Conservation (phyloP, 257 asterid genomes). For the Phtheirospermum japonicum region DNA sequence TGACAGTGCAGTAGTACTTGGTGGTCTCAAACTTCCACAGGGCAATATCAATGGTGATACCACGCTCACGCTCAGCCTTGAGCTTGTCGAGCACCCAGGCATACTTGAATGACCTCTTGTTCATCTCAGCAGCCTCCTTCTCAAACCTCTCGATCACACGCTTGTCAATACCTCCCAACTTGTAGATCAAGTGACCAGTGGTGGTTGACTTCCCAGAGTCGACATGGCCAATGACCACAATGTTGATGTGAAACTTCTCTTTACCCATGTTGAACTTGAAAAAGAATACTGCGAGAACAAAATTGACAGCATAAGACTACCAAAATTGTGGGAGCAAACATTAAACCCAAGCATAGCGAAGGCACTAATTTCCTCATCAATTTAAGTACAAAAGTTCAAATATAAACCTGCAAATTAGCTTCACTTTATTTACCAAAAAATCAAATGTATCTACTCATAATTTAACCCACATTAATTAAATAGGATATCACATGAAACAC, state of each 20-base stretch:
- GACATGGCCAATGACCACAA: slow-evolving; percentile 65
- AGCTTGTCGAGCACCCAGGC: slow-evolving; percentile 94
- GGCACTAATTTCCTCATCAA: too few relatives aligned
- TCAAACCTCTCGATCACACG: slow-evolving; percentile 74
- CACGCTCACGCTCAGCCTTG: slow-evolving; percentile 91
- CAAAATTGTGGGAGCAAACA: not conserved
- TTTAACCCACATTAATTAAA: too few relatives aligned
- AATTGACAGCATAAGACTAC: not conserved
- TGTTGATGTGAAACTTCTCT: slow-evolving; percentile 54
- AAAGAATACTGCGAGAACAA: slow-evolving; percentile 1
- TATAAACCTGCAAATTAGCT: too few relatives aligned
- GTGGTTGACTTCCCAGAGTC: slow-evolving; percentile 70
- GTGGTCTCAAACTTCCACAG: slow-evolving; percentile 90
- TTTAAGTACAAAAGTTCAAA: too few relatives aligned
- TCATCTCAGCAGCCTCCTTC: slow-evolving; percentile 91
- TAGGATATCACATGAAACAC: too few relatives aligned
- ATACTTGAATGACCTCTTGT: slow-evolving; percentile 84
- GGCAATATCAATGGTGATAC: slow-evolving; percentile 83
- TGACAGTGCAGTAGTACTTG: slow-evolving; percentile 84
- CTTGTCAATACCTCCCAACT: slow-evolving; percentile 70
- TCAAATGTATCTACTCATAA: too few relatives aligned
- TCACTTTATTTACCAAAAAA: too few relatives aligned
- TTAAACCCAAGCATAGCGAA: not conserved
- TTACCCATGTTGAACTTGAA: slow-evolving; percentile 40
- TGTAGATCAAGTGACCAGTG: slow-evolving; percentile 64